A percentile compares a stretch with the other conserved stretches of the same genome.
These are phyloP conservation scores for Pseudopyrenochaeta lycopersici DNA, from an alignment of 2,329 filamentous ascomycete genomes.

Conservation along the genomic window DNA sequence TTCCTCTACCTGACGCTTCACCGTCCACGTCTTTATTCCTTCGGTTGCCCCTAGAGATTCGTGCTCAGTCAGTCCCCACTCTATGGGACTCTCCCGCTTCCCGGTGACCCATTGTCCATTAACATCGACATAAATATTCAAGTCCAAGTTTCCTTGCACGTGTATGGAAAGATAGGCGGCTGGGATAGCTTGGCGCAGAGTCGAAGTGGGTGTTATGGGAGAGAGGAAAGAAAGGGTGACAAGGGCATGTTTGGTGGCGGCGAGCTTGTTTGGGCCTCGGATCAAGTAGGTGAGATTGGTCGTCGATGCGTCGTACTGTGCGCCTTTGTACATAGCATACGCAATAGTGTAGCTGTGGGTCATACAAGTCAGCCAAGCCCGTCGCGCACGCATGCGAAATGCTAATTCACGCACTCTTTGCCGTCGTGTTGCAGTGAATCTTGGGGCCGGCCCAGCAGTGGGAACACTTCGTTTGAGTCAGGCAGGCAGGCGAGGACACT, in stretches of 20 bases:
- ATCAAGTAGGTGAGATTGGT: conserved; percentile 74
- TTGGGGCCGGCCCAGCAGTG: conserved; percentile 71
- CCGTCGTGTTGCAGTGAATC: conserved; percentile 62
- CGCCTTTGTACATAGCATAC: conserved; percentile 67
- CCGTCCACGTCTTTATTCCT: conserved; percentile 71
- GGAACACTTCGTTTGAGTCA: conserved; percentile 67
- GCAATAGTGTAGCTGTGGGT: conserved; percentile 62
- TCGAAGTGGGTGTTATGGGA: conserved; percentile 82
- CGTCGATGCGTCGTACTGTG: conserved; percentile 73
- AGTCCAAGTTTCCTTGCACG: conserved; percentile 69
- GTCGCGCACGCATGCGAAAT: not conserved
- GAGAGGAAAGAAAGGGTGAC: conserved; percentile 74
- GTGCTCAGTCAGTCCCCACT: conserved; percentile 69
- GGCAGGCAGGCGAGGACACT: conserved; percentile 70
- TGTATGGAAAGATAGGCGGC: conserved; percentile 79
- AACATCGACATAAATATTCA: conserved; percentile 58
- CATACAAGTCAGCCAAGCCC: conserved; percentile 1
- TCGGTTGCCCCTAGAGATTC: conserved; percentile 48
- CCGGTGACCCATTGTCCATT: conserved; percentile 81
- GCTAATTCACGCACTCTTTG: conserved; percentile 47
- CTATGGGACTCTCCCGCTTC: conserved; percentile 72
- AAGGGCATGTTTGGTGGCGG: conserved; percentile 55
- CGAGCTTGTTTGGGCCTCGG: conserved; percentile 51
- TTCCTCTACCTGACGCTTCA: conserved; percentile 68
- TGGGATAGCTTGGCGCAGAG: conserved; percentile 81